Base-by-base conservation (phyloP, 352 stramenopile genomes). In the Pilasporangium apinafurcum region DNA sequence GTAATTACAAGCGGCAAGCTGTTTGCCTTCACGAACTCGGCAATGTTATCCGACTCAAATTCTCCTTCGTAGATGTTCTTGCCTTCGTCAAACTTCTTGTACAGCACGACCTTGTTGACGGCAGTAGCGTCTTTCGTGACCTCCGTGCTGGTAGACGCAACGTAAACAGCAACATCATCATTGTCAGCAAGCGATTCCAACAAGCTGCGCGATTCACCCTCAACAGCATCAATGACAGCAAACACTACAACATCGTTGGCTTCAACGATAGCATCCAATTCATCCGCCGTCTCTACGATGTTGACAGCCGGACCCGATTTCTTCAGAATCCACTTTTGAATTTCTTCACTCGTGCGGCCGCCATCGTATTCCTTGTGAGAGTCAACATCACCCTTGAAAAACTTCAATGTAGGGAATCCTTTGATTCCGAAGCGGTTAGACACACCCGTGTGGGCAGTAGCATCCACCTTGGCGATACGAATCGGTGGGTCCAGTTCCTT, bases 331-430 rank as follows among this genome's bases (percentile, higher is more conserved):
- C 83, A 96, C 58, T 85, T 81, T 49, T 90, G 61, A 57, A 97
- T 96, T 49, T 95, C 88, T 13, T 71, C 58, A 28, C 68, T 65
- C 22, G 76, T 93, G 59, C 89, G 82, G 51, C 86, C 86, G 25
- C 86, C 80, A 39, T 89, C 83, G 56, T 86, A 86, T 56, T 96
- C 92, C 66, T 96, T 94, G 48, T 78, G 59, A 4, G 68, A 34
- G 37, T 90, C 80, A 20, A 72, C 62, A 40, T 88, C 73, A 45
- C 78, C 78, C 67, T 95, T 94, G 59, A 96, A 96, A 57, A 95
- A 95, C 70, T 96, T 96, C 50, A 97, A 68, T 44, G 87, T 96
- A 25, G 89, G 89, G 72, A 95, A 96, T 17, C 86, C 86, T 37
- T 78, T 66, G 37, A 97, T 72, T 20, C 37, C 63, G 51, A 92